Percentiles rank a stretch among this genome's conserved stretches.
Evolutionary conservation across 768 basidiomycete genomes (phyloP).

Genomic region (Cyclocybe aegerita): DNA sequence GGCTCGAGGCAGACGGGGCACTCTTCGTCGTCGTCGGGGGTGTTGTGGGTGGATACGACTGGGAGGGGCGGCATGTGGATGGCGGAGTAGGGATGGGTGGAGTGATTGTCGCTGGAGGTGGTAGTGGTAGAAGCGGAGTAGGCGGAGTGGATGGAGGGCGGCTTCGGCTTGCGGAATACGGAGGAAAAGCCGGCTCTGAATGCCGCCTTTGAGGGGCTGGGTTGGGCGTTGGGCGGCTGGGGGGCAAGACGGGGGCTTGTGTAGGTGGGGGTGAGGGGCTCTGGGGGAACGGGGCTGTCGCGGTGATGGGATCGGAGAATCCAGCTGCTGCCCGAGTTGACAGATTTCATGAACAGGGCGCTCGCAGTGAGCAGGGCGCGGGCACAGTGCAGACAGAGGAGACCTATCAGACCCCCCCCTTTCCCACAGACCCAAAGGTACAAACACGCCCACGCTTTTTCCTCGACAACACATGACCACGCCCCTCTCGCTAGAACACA

Average conservation of each 20-base stretch:
- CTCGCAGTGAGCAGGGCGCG: not conserved
- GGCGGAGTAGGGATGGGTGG: slow-evolving; percentile 53
- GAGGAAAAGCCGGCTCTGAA: slow-evolving; percentile 47
- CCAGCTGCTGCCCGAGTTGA: slow-evolving; percentile 36
- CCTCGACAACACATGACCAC: too few species aligned
- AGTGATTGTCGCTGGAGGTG: slow-evolving; percentile 37
- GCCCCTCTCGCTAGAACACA: too few species aligned
- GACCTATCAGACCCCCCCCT: too few species aligned
- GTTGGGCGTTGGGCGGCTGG: slow-evolving; percentile 25
- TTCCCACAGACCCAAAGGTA: too few species aligned
- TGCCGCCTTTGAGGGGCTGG: slow-evolving; percentile 19
- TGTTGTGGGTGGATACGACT: slow-evolving; percentile 65
- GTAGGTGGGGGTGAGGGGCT: slow-evolving; percentile 45
- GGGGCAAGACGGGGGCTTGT: slow-evolving; percentile 38
- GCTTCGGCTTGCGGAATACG: slow-evolving; percentile 51
- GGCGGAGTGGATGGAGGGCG: slow-evolving; percentile 50
- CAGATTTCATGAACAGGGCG: slow-evolving; percentile 37
- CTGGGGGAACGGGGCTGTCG: slow-evolving; percentile 29
- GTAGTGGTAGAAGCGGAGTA: slow-evolving; percentile 44
- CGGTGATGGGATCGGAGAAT: slow-evolving; percentile 36
- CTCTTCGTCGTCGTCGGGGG: slow-evolving; percentile 77
- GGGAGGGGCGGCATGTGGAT: slow-evolving; percentile 69
- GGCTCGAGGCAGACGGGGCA: slow-evolving; percentile 98
- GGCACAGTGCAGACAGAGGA: slow-evolving; percentile 1
- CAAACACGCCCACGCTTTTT: too few species aligned